phyloP scores from a whole-genome alignment of 2,329 filamentous ascomycete genomes.

The Fragosphaeria purpurea region DNA sequence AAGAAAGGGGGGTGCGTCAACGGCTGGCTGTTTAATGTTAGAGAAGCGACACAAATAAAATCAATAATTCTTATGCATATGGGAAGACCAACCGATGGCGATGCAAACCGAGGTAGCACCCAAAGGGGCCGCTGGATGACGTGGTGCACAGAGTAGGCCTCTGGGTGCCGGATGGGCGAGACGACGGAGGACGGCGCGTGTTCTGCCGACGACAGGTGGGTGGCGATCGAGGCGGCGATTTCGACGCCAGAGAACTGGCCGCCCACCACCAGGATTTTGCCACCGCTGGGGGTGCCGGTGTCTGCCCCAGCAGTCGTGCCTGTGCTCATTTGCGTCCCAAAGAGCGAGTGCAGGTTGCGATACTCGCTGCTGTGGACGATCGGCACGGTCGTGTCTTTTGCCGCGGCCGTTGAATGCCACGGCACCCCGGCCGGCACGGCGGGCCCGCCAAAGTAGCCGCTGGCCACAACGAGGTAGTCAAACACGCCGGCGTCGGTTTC shows the following conservation, averaged over 20 bases:
- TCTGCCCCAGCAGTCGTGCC: slow-evolving; percentile 13
- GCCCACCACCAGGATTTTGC: slow-evolving; percentile 64
- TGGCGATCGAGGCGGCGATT: slow-evolving; percentile 61
- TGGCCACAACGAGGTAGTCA: slow-evolving; percentile 62
- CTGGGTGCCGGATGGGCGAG: slow-evolving; percentile 29
- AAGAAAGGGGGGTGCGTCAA: slow-evolving; percentile 50
- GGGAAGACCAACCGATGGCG: slow-evolving; percentile 32
- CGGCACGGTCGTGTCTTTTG: slow-evolving; percentile 35
- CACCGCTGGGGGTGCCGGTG: slow-evolving; percentile 20
- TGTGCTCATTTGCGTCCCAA: slow-evolving; percentile 22
- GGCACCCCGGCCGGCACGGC: slow-evolving; percentile 36
- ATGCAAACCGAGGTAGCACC: slow-evolving; percentile 53
- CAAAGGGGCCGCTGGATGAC: slow-evolving; percentile 61
- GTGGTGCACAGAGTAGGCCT: slow-evolving; percentile 54
- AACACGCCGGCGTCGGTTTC: slow-evolving; percentile 40
- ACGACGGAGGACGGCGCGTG: slow-evolving; percentile 33
- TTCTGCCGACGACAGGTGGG: slow-evolving; percentile 55
- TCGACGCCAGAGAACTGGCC: slow-evolving; percentile 79
- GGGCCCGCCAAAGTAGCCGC: slow-evolving; percentile 64
- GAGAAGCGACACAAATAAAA: too few relatives aligned
- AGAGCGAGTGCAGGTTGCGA: slow-evolving; percentile 40
- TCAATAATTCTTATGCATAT: too few relatives aligned
- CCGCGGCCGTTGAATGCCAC: slow-evolving; percentile 16
- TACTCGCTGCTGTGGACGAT: slow-evolving; percentile 61
- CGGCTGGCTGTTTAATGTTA: slow-evolving; percentile 25